Base-by-base conservation (phyloP, 2,329 filamentous ascomycete species). In the Aureobasidium pullulans region DNA sequence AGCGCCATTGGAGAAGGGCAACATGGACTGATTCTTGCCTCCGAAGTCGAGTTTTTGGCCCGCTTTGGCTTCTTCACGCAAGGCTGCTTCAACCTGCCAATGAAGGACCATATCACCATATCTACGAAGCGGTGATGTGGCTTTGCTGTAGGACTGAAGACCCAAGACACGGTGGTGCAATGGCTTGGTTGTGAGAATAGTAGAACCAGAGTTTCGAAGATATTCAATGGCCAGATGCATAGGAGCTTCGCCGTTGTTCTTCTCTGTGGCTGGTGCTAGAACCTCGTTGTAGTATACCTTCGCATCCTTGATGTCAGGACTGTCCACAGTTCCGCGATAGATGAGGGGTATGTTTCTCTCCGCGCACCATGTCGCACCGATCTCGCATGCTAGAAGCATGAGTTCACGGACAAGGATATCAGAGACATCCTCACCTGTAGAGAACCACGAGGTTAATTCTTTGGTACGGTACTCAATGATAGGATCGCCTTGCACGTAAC, bases 81-180 rank as follows among this genome's bases (percentile, higher is more conserved):
- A 65, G 1, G 81, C 82, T 6, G 83, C 80, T 72, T 86, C 83
- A 48, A 85, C 84, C 64, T 87, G 84, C 77, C 84, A 86, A 67
- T 86, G 83, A 10, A 77, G 73, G 47, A 86, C 75, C 67, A 86
- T 76, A 68, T 87, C 84, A 48, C 74, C 76, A 68, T 81, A 86
- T 39, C 84, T 77, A 53, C 84, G 79, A 23, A 87, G 73, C 1
- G 84, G 84, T 65, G 80, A 84, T 0, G 84, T 86, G 53, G 78
- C 77, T 70, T 82, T 84, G 61, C 78, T 70, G 65, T 86, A 86
- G 29, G 75, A 68, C 31, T 77, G 70, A 31, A 82, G 70, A 37
- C 81, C 82, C 2, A 85, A 71, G 7, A 77, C 69, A 4, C 71
- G 68, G 65, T 86, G 82, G 13, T 70, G 73, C 19, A 79, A 62